A percentile compares a stretch with the other conserved stretches of the same genome.
These are phyloP conservation scores for Blastobotrys ciferrii DNA, from an alignment of 1,139 yeast genomes.

Conservation along the genomic window DNA sequence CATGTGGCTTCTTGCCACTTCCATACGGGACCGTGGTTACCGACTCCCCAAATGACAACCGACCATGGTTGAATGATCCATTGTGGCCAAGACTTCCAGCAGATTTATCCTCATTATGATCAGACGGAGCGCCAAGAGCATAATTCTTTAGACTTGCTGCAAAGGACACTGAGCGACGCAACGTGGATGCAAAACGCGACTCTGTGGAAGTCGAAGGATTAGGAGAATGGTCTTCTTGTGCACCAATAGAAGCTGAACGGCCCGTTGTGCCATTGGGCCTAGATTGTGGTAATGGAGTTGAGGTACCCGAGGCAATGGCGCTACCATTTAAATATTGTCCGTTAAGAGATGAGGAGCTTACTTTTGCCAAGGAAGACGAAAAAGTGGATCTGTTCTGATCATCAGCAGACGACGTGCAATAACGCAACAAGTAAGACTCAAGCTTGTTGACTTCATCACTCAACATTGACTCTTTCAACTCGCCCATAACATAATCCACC, in stretches of 20 bases:
- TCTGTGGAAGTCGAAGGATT: conserved; percentile 14
- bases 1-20: conserved; percentile 32
- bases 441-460: conserved; percentile 31
- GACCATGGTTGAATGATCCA: conserved; percentile 11
- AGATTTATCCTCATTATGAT: background rate
- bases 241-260: conserved; percentile 3
- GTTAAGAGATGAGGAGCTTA: conserved; percentile 5
- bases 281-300: background rate
- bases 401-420: background rate
- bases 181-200: conserved; percentile 26
- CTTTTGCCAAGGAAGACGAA: conserved; percentile 16
- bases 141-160: conserved; percentile 37
- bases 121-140: conserved; percentile 32
- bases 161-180: conserved; percentile 39
- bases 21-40: conserved; percentile 34
- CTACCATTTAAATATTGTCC: background rate
- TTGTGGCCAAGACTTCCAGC: conserved; percentile 1
- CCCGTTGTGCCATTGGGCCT: background rate
- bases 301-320: background rate
- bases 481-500: conserved; percentile 69
- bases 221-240: background rate
- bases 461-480: conserved; percentile 61
- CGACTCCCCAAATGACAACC: conserved; percentile 13
- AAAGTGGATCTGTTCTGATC: background rate
- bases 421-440: conserved; percentile 10